Percentiles rank a stretch among this genome's conserved stretches.
These are phyloP conservation scores for Beauveria scarabaeidicola DNA, from an alignment of 2,329 filamentous ascomycete species.

Conservation along the genomic window DNA sequence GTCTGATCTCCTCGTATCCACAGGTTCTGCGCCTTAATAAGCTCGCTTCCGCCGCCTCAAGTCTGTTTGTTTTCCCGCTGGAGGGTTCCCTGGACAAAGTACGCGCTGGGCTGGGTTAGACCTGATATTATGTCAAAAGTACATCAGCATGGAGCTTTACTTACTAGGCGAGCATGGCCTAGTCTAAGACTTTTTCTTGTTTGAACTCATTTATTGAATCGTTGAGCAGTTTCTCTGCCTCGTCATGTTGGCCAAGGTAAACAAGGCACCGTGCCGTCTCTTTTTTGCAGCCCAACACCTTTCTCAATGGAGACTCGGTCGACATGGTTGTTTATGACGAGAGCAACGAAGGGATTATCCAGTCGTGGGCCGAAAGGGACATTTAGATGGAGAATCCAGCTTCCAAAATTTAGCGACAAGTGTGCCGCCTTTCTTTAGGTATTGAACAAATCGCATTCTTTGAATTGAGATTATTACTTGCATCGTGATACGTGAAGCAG, in stretches of 20 bases:
- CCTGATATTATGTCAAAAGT: background rate
- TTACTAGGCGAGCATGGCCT: background rate
- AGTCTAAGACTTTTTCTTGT: background rate
- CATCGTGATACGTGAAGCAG: too few relatives aligned
- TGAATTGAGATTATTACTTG: too few relatives aligned
- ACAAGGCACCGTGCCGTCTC: background rate
- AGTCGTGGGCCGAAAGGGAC: background rate
- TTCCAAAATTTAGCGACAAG: too few relatives aligned
- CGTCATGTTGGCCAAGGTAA: background rate
- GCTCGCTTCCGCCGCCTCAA: background rate
- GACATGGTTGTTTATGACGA: background rate
- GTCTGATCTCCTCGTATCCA: background rate
- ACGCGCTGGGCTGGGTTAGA: background rate
- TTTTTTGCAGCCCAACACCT: constrained; percentile 1
- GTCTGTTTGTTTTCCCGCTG: background rate
- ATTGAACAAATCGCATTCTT: too few relatives aligned
- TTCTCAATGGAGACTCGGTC: background rate
- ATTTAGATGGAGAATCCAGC: background rate
- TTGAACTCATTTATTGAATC: background rate
- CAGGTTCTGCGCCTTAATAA: background rate
- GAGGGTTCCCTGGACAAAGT: background rate
- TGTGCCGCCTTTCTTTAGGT: too few relatives aligned
- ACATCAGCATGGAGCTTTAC: background rate
- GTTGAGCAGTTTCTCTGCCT: background rate
- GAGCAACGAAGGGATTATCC: background rate